Evolutionary conservation across 78 protist species (phyloP).

Genomic region (Pigoraptor vietnamica): DNA sequence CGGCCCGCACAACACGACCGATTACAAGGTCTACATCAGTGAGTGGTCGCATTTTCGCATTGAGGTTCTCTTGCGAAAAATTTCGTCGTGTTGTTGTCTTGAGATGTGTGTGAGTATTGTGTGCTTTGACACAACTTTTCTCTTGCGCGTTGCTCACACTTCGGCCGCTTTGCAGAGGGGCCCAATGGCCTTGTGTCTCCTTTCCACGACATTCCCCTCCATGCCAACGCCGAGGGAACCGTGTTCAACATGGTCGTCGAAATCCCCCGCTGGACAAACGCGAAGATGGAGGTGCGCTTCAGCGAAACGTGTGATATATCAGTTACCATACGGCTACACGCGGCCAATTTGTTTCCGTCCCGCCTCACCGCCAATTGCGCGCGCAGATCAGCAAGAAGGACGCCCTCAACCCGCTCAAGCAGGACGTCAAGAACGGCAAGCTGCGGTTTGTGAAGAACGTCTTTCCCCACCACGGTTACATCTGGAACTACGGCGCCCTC

Average conservation of each 20-base stretch:
- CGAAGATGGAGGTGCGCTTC: slow-evolving; percentile 63
- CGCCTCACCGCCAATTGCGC: neutral
- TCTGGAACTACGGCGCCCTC: slow-evolving; percentile 90
- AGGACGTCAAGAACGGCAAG: slow-evolving; percentile 71
- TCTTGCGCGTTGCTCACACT: neutral
- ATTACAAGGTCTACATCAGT: slow-evolving; percentile 33
- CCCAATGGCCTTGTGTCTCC: slow-evolving; percentile 55
- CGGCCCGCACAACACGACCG: slow-evolving; percentile 27
- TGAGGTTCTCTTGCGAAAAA: neutral
- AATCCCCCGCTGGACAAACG: slow-evolving; percentile 78
- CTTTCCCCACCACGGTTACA: slow-evolving; percentile 69
- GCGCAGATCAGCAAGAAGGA: slow-evolving; percentile 49
- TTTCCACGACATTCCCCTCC: slow-evolving; percentile 78
- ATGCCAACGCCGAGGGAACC: slow-evolving; percentile 12
- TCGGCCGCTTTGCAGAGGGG: neutral
- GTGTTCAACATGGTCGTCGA: slow-evolving; percentile 66
- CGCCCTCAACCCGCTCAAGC: slow-evolving; percentile 76
- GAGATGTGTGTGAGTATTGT: neutral
- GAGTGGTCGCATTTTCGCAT: neutral
- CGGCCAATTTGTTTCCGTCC: neutral
- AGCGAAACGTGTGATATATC: neutral
- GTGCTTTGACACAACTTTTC: neutral
- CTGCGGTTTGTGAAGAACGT: slow-evolving; percentile 55
- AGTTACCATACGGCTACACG: too few relatives aligned
- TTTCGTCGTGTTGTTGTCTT: neutral